Base-by-base conservation (phyloP, 768 basidiomycete genomes). In the Mycena galericulata region DNA sequence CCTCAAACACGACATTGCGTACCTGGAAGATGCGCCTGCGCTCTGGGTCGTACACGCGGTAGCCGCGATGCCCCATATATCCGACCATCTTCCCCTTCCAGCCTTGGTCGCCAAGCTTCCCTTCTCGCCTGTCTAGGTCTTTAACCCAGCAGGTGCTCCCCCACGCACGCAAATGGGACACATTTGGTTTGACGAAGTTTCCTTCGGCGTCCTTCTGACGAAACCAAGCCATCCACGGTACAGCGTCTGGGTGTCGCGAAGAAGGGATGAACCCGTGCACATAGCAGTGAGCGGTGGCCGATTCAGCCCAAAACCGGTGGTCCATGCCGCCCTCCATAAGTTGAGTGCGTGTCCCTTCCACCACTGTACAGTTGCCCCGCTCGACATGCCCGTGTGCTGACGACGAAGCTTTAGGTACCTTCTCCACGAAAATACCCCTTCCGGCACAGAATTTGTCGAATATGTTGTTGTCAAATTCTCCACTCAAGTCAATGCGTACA, bases 251-350 rank as follows among this genome's bases (percentile, higher is more conserved):
- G 34, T 29, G 74, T 69, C 47, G 26, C 22, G 24, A 32, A 1
- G 69, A 73, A 0, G 75, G 75, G 2, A 75, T 69, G 15, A 72
- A 59, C 53, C 79, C 80, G 2, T 68, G 38, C 0, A 78, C 29
- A 40, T 79, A 78, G 15, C 62, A 69, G 2, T 68, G 73, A 4
- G 57, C 57, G 1, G 45, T 34, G 1, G 57, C 45, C 5, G 45
- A 43, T 18, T 59, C 57, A 0, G 57, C 57, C 57, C 57, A 59
- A 32, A 46, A 59, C 8, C 61, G 36, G 2, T 9, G 38, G 14
- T 26, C 26, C n/a, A 58, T 10, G 30, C 73, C 61, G 0, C 24
- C 26, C 3, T 62, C 60, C 11, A 62, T 61, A n/a, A 61, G 32
- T 10, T 49, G 45, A 0, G 74, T 66, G 0, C 73, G 53, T 2